Base-by-base conservation (phyloP, 2,329 filamentous ascomycete species). In the Daldinia eschscholtzii region DNA sequence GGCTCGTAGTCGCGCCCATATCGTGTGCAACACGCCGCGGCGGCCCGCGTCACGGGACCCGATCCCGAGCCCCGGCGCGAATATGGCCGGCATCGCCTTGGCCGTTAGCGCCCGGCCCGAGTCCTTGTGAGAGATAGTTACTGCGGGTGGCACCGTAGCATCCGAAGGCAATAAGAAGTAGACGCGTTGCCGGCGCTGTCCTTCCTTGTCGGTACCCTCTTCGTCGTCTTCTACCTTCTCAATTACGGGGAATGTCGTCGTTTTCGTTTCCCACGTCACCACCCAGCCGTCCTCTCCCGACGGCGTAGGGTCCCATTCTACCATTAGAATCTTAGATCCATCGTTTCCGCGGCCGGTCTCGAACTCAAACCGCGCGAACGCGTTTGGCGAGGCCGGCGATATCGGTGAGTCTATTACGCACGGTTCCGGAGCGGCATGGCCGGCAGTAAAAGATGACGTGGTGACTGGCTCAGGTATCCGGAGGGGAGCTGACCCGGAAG, bases 241-340 rank as follows among this genome's bases (percentile, higher is more conserved):
- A 73, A 87, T 83, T 52, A 91, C 87, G 10, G 90, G 89, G 23
- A 96, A 83, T 18, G 92, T 87, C 0, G 89, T 89, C 30, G 86
- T 88, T 79, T 96, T 97, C 50, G 92, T 92, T 46, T 94, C 89
- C 93, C 94, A 97, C 1, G 89, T 91, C 20, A 97, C 90, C 65
- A 92, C 87, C 93, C 93, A 97, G 67, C 79, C 78, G 23, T 74
- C 68, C 39, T 74, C 68, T 13, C 72, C 72, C 18, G 68, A 18
- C 13, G 67, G 57, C 39, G 57, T 35, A 42, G 80, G 78, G 77
- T 93, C 89, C 94, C 94, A 97, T 79, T 97, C 93, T 42, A 97
- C 91, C 93, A 97, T 96, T 74, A 97, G 83, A 70, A 97, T 91
- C 83, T 97, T 97, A 70, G 93, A 97, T 44, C 93, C 93, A 72